A percentile compares a stretch with the other conserved stretches of the same genome.
phyloP scores from a whole-genome alignment of 2,329 filamentous ascomycete genomes.

The Lachnellula arida region DNA sequence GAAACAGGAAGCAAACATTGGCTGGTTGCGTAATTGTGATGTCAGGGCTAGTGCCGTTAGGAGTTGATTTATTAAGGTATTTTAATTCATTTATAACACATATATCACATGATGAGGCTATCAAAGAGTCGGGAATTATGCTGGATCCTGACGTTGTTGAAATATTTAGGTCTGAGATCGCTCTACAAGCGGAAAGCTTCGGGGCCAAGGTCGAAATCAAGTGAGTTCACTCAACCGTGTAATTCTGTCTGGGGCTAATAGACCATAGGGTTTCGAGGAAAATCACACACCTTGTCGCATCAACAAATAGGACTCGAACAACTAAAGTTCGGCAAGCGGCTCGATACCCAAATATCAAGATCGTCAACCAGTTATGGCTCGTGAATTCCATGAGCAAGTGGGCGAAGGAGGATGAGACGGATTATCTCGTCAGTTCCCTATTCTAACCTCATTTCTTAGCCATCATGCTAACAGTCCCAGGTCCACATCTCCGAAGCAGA shows the following conservation, averaged over 20 bases:
- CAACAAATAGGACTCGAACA: slow-evolving; percentile 68
- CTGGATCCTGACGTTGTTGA: slow-evolving; percentile 1
- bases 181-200: slow-evolving; percentile 80
- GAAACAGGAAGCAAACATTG: slow-evolving; percentile 54
- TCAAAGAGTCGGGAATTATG: not conserved
- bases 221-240: slow-evolving; percentile 12
- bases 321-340: slow-evolving; percentile 88
- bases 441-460: not conserved
- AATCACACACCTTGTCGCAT: slow-evolving; percentile 72
- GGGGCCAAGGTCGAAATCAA: slow-evolving; percentile 59
- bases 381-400: slow-evolving; percentile 79
- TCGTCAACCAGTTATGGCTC: slow-evolving; percentile 90
- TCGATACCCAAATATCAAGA: slow-evolving; percentile 74
- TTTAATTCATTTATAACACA: slow-evolving; percentile 19
- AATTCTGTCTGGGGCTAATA: slow-evolving; percentile 6
- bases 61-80: slow-evolving; percentile 64
- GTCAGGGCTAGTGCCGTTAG: slow-evolving; percentile 83
- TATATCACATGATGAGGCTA: slow-evolving; percentile 10
- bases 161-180: slow-evolving; percentile 67
- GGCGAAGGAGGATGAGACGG: slow-evolving; percentile 71
- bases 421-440: slow-evolving; percentile 33
- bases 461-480: slow-evolving; percentile 17
- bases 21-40: slow-evolving; percentile 75
- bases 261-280: slow-evolving; percentile 49
- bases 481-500: slow-evolving; percentile 71